Conservation (phyloP, 805 yeast genomes). For the Wickerhamiella sergipiensis region DNA sequence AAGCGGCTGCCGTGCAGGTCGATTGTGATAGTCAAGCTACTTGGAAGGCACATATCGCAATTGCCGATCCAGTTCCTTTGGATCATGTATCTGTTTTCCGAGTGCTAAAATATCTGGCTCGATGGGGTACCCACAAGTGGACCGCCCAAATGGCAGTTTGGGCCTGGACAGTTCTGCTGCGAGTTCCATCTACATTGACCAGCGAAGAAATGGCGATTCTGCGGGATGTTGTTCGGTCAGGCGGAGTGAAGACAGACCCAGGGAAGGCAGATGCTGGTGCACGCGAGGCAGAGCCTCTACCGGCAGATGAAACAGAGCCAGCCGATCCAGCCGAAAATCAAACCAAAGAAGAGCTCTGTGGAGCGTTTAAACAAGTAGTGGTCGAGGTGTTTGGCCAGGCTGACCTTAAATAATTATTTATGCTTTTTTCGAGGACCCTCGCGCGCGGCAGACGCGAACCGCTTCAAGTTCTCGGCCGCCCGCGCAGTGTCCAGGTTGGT, state of each 20-base stretch:
- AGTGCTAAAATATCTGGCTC: conserved; percentile 29
- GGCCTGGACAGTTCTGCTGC: conserved; percentile 29
- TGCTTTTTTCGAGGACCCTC: not conserved
- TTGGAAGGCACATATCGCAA: conserved; percentile 32
- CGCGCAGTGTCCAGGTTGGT: conserved; percentile 25
- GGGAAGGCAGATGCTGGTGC: not conserved
- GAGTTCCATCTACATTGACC: conserved; percentile 28
- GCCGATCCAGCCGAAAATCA: not conserved
- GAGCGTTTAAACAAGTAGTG: conserved; percentile 10
- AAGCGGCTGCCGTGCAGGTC: not conserved
- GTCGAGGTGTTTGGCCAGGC: conserved; percentile 14
- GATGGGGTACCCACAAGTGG: conserved; percentile 29
- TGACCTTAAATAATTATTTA: conserved; percentile 7
- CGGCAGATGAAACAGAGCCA: not conserved
- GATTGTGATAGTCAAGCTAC: conserved; percentile 12
- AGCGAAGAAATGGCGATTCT: conserved; percentile 30
- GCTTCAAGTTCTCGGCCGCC: conserved; percentile 27
- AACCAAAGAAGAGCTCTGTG: conserved; percentile 1
- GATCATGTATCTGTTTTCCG: conserved; percentile 27
- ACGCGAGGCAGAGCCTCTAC: too few relatives aligned
- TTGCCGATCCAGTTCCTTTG: conserved; percentile 25
- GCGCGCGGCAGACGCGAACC: conserved; percentile 6
- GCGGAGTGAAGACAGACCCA: not conserved
- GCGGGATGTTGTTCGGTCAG: conserved; percentile 25
- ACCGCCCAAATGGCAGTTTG: conserved; percentile 24